A percentile compares a stretch with the other conserved stretches of the same genome.
These are phyloP conservation scores for Beta vulgaris DNA, from an alignment of 148 eudicot species.

Conservation along the genomic window DNA sequence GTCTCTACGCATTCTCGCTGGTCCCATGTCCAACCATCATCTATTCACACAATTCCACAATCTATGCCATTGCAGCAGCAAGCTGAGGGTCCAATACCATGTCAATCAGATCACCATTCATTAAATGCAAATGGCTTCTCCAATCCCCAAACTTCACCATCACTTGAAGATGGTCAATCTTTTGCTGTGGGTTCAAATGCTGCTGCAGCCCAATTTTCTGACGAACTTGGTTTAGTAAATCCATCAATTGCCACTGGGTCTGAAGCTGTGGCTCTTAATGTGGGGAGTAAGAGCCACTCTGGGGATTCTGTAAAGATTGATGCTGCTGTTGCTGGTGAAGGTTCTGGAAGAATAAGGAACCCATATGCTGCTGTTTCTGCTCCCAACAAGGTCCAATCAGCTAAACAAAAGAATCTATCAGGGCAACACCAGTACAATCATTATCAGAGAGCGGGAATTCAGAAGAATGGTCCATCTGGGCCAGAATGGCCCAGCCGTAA, in stretches of 20 bases:
- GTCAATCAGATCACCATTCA: slow-evolving; percentile 50
- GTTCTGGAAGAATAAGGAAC: slow-evolving; percentile 31
- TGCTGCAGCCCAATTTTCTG: slow-evolving; percentile 39
- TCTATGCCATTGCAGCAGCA: slow-evolving; percentile 65
- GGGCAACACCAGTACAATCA: slow-evolving; percentile 41
- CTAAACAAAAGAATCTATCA: slow-evolving; percentile 46
- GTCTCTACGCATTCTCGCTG: slow-evolving; percentile 73
- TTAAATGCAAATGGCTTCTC: slow-evolving; percentile 48
- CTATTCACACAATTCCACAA: slow-evolving; percentile 49
- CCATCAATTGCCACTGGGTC: slow-evolving; percentile 30
- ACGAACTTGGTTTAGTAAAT: slow-evolving; percentile 44
- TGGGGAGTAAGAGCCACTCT: slow-evolving; percentile 29
- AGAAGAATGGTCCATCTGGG: slow-evolving; percentile 48
- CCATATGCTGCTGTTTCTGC: slow-evolving; percentile 29
- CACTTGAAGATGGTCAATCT: slow-evolving; percentile 35
- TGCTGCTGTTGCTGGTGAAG: slow-evolving; percentile 26
- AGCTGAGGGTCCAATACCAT: slow-evolving; percentile 42
- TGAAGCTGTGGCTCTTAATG: slow-evolving; percentile 30
- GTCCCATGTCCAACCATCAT: slow-evolving; percentile 65
- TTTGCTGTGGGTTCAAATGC: slow-evolving; percentile 37
- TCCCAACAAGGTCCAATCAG: slow-evolving; percentile 37
- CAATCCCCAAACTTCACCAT: slow-evolving; percentile 42
- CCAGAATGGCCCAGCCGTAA: slow-evolving; percentile 69
- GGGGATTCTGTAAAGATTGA: slow-evolving; percentile 32
- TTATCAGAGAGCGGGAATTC: slow-evolving; percentile 60